Evolutionary conservation across 257 asterid species (phyloP).

Genomic region (Catharanthus roseus): DNA sequence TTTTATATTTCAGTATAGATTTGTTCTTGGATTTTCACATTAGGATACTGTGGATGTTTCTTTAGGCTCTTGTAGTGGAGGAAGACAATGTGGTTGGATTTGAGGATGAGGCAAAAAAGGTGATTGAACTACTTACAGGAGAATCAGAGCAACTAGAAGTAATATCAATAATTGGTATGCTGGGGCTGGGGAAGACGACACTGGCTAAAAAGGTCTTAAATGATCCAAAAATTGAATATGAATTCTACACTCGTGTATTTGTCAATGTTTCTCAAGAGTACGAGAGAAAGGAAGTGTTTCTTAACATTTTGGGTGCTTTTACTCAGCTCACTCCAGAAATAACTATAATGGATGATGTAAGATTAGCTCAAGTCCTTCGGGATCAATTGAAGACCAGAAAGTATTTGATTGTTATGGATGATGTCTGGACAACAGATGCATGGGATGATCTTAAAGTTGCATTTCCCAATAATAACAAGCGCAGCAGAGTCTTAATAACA

Average conservation of each 20-base stretch:
- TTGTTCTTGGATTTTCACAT: neutral
- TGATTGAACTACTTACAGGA: slow-evolving; percentile 9
- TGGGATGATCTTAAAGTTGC: slow-evolving; percentile 25
- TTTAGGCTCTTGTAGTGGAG: slow-evolving; percentile 8
- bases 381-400: slow-evolving; percentile 13
- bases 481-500: slow-evolving; percentile 38
- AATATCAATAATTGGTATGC: slow-evolving; percentile 15
- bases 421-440: slow-evolving; percentile 35
- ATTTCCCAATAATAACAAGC: slow-evolving; percentile 22
- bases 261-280: slow-evolving; percentile 29
- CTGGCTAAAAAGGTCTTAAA: slow-evolving; percentile 11
- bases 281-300: slow-evolving; percentile 18
- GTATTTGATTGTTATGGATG: slow-evolving; percentile 43
- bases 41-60: neutral
- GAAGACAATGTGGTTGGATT: slow-evolving; percentile 22
- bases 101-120: slow-evolving; percentile 15
- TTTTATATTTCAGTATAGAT: neutral
- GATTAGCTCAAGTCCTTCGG: slow-evolving; percentile 12
- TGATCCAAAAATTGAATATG: slow-evolving; percentile 8
- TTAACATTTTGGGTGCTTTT: slow-evolving; percentile 20
- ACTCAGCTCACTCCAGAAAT: slow-evolving; percentile 10
- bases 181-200: slow-evolving; percentile 17
- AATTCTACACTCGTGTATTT: slow-evolving; percentile 8
- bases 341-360: slow-evolving; percentile 1
- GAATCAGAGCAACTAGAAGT: slow-evolving; percentile 8